Base-by-base conservation (phyloP, 495 filamentous ascomycete genomes). In the Xylaria palmicola region DNA sequence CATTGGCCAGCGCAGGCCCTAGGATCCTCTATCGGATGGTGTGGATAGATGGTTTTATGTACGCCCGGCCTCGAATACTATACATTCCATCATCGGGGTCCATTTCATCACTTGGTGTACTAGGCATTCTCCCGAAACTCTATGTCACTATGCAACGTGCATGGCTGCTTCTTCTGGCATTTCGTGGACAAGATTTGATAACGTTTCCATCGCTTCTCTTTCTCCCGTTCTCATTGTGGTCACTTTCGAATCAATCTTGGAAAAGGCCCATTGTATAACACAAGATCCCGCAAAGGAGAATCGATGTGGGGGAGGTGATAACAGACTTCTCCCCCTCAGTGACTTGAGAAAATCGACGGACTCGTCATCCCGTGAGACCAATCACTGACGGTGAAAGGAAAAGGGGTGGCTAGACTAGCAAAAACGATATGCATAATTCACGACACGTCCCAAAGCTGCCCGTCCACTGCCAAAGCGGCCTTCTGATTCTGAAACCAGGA, bases 331-430 rank as follows among this genome's bases (percentile, higher is more conserved):
- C 8, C 15, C 40, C 44, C 41, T 12, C 5, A 60, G 37, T 52
- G 41, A 52, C 47, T 60, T 15, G 19, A 34, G 37, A 3, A 22
- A 60, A 37, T 17, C 6, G 15, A n/a, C 22, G 20, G 9, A 43
- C 43, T 20, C 26, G 17, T 15, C 20, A 30, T 19, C 36, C 7
- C n/a, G n/a, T n/a, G n/a, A n/a, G n/a, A n/a, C n/a, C n/a, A n/a
- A n/a, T n/a, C n/a, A n/a, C n/a, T n/a, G n/a, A n/a, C n/a, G n/a
- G n/a, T n/a, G n/a, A n/a, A n/a, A n/a, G n/a, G 17, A 44, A 26
- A 4, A 50, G 36, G 8, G 52, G 57, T 52, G 57, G 39, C 57
- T 30, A 37, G 57, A 30, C 57, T 30, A 37, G 39, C 37, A 30
- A 52, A 19, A 36, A 52, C 13, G 10, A 7, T 19, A 44, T 27